Conservation (phyloP, 768 basidiomycete genomes). For the Russula lepida region DNA sequence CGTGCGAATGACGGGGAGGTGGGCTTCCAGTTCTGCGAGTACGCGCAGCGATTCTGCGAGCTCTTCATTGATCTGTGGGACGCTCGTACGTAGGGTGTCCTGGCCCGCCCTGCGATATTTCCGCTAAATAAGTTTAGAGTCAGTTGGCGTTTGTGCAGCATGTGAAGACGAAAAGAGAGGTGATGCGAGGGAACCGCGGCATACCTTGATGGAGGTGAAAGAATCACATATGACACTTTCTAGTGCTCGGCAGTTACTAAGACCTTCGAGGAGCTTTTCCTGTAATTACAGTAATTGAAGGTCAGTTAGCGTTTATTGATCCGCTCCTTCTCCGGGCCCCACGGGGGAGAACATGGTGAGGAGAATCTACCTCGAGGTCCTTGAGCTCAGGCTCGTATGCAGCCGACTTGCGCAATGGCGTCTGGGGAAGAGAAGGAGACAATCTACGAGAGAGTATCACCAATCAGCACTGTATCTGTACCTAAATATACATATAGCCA, state of each 20-base stretch:
- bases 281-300: constrained; percentile 25
- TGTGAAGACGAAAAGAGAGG: background rate
- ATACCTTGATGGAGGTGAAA: constrained; percentile 50
- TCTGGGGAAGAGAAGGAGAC: background rate
- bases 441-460: background rate
- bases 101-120: constrained; percentile 50
- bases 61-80: constrained; percentile 52
- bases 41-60: constrained; percentile 54
- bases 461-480: background rate
- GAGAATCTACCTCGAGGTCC: constrained; percentile 21
- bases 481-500: background rate
- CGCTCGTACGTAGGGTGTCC: constrained; percentile 45
- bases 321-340: background rate
- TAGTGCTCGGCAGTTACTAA: constrained; percentile 69
- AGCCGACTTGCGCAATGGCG: background rate
- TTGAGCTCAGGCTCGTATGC: constrained; percentile 18
- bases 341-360: background rate
- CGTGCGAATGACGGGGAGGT: constrained; percentile 51
- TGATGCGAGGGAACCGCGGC: constrained; percentile 12
- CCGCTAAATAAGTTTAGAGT: constrained; percentile 32
- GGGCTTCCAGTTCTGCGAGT: constrained; percentile 46
- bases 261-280: constrained; percentile 58
- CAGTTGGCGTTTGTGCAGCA: background rate
- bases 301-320: background rate
- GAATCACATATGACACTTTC: constrained; percentile 62